Base-by-base conservation (phyloP, 164 flowering plant genomes). In the Magnolia kwangsiensis region DNA sequence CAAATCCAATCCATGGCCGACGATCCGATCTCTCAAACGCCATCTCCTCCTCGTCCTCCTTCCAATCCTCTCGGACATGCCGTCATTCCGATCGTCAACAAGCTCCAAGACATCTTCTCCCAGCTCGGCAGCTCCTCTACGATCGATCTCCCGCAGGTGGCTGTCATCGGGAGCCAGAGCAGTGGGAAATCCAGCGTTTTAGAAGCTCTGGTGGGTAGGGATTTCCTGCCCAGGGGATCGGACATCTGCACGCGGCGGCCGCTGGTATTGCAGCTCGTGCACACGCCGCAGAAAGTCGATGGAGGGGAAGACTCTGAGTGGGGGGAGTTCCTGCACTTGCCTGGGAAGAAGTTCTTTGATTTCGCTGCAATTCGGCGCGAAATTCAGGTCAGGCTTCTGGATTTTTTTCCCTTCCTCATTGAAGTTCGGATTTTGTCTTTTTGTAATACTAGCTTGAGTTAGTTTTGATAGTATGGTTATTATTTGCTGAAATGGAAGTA, bases 221-320 rank as follows among this genome's bases (percentile, higher is more conserved):
- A 95, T 77, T 95, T 95, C 80, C 72, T 93, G 68, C 98, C 98
- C 0, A 82, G 98, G 5, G 97, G 97, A 2, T 81, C 84, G 10
- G 98, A 93, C 45, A 95, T 95, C 59, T 95, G 99, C 80, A 95
- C 99, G 3, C 89, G 99, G 45, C 83, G 98, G 24, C 99, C 99
- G 6, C 86, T 95, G 72, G 97, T 95, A 45, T 82, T 95, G 69
- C 98, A 93, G 91, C 87, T 95, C n/a, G 69, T 92, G 69, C 93
- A 93, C 87, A 88, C 86, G 3, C 87, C 89, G 77, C 58, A 86
- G 31, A 86, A 77, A 72, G 73, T 83, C 4, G 93, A 89, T 71
- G 92, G 89, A 0, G 69, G 77, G 11, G 97, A 86, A 1, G 97
- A 88, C 76, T 21, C 71, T 16, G 98, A 95, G 86, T 95, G 87